Percentiles rank a stretch among this genome's conserved stretches.
Conservation (phyloP, 495 filamentous ascomycete genomes). For the Penicillium desertorum region DNA sequence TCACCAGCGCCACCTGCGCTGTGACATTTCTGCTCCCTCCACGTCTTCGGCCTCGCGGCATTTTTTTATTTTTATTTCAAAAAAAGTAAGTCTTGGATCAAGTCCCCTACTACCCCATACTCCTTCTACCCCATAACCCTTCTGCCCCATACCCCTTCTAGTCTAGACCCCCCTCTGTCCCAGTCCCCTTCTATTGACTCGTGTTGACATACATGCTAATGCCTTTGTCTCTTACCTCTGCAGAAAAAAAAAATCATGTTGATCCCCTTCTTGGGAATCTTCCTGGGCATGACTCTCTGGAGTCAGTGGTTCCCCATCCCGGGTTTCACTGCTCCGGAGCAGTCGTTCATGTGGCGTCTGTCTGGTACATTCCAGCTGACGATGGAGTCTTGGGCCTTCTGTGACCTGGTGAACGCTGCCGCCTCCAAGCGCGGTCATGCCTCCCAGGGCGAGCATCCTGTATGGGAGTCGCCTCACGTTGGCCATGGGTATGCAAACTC, state of each 20-base stretch:
- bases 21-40: background rate
- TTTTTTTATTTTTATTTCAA: background rate
- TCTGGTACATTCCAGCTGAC: slow-evolving; percentile 5
- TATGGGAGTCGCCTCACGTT: background rate
- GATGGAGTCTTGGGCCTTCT: slow-evolving; percentile 2
- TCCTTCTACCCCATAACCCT: too few relatives aligned
- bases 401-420: background rate
- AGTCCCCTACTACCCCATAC: background rate
- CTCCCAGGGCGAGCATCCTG: background rate
- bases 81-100: background rate
- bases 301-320: slow-evolving; percentile 13
- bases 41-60: background rate
- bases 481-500: slow-evolving; percentile 1
- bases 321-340: slow-evolving; percentile 10
- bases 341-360: slow-evolving; percentile 8
- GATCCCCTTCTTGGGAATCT: slow-evolving; percentile 13
- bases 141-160: background rate
- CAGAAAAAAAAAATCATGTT: slow-evolving; percentile 8
- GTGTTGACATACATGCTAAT: background rate
- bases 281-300: slow-evolving; percentile 14
- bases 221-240: background rate
- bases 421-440: background rate
- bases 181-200: background rate
- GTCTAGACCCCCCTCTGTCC: background rate
- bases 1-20: background rate